Percentiles rank a stretch among this genome's conserved stretches.
Conservation (phyloP, 2,329 filamentous ascomycete genomes). For the Didymella arachidicola region DNA sequence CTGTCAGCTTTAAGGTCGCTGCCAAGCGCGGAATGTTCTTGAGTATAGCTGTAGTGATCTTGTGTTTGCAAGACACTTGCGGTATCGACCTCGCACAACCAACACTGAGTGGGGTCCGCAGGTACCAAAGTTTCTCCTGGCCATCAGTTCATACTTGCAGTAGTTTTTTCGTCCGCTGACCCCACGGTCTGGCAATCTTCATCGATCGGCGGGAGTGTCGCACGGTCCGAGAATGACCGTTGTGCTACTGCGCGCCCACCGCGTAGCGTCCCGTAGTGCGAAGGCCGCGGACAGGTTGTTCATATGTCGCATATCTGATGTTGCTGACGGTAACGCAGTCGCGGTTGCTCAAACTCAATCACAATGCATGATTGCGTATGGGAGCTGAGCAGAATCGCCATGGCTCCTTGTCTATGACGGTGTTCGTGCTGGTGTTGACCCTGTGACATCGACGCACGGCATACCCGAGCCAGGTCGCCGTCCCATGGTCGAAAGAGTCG, state of each 20-base stretch:
- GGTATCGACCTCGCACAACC: background rate
- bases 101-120: conserved; percentile 5
- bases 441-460: conserved; percentile 26
- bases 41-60: background rate
- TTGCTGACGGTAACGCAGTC: background rate
- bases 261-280: conserved; percentile 28
- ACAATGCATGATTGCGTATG: background rate
- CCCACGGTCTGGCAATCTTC: background rate
- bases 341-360: background rate
- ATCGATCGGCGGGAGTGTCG: conserved; percentile 10
- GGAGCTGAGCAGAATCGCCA: background rate
- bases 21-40: background rate
- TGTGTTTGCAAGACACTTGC: background rate
- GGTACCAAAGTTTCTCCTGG: conserved; percentile 6
- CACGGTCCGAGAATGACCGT: conserved; percentile 24
- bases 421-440: conserved; percentile 5
- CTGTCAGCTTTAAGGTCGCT: background rate
- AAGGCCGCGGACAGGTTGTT: conserved; percentile 3
- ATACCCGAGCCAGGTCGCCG: conserved; percentile 27
- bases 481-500: conserved; percentile 29
- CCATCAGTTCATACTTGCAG: conserved; percentile 15
- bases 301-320: conserved; percentile 4
- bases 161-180: background rate
- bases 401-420: conserved; percentile 7
- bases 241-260: conserved; percentile 26